Percentiles rank a stretch among this genome's conserved stretches.
These are phyloP conservation scores for Aspergillaceae sp. DNA, from an alignment of 2,329 filamentous ascomycete genomes.

Conservation along the genomic window DNA sequence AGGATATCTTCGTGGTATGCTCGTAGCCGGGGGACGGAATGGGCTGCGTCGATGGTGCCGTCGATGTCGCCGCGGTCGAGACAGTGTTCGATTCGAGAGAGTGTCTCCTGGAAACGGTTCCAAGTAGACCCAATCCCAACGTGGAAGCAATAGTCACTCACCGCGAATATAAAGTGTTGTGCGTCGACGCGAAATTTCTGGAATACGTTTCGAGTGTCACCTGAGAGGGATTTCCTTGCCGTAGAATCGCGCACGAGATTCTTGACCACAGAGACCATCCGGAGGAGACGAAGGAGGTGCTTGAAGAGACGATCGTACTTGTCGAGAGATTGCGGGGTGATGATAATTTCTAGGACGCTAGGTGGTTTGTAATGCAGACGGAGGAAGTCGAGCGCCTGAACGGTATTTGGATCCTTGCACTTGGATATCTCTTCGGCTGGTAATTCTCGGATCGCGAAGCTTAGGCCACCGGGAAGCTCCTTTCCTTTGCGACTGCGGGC, in stretches of 20 bases:
- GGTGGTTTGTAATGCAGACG: conserved; percentile 76
- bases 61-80: conserved; percentile 43
- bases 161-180: conserved; percentile 64
- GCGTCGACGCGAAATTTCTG: conserved; percentile 65
- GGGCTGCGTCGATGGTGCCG: conserved; percentile 40
- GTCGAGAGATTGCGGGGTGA: conserved; percentile 60
- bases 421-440: conserved; percentile 67
- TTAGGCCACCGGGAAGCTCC: conserved; percentile 59
- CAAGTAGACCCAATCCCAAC: conserved; percentile 66
- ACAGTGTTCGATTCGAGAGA: conserved; percentile 54
- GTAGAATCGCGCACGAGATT: conserved; percentile 54
- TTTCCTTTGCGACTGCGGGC: conserved; percentile 16
- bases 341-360: conserved; percentile 59
- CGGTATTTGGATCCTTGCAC: conserved; percentile 71
- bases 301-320: conserved; percentile 85
- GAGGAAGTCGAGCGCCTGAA: conserved; percentile 90
- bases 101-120: conserved; percentile 57
- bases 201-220: conserved; percentile 33
- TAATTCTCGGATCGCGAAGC: conserved; percentile 78
- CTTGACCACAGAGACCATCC: conserved; percentile 69
- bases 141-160: conserved; percentile 73
- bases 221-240: conserved; percentile 22
- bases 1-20: conserved; percentile 64
- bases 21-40: conserved; percentile 59
- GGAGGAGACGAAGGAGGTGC: conserved; percentile 63